These are phyloP conservation scores for Xylariales sp. DNA, from an alignment of 2,329 filamentous ascomycete species.

Conservation along the genomic window DNA sequence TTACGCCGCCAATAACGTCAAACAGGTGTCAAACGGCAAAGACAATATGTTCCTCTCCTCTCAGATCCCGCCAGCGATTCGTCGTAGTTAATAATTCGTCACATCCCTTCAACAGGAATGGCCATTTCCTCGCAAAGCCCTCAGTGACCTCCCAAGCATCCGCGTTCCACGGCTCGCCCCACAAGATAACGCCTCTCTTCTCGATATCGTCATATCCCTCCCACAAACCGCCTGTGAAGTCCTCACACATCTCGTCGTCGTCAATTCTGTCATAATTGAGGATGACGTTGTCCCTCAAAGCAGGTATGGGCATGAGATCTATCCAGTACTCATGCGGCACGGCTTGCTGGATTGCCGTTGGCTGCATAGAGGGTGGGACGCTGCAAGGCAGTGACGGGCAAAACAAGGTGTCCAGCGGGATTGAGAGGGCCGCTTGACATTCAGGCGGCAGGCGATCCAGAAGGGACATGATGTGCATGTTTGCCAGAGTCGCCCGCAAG, in stretches of 20 bases:
- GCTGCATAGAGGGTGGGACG: constrained; percentile 16
- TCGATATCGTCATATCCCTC: constrained; percentile 21
- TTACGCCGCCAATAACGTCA: no score
- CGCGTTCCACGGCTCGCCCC: constrained; percentile 29
- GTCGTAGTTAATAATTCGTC: constrained; percentile 24
- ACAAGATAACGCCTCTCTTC: constrained; percentile 27
- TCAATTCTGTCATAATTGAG: constrained; percentile 13
- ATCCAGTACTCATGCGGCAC: constrained; percentile 23
- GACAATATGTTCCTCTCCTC: constrained; percentile 25
- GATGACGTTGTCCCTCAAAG: constrained; percentile 25
- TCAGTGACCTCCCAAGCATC: constrained; percentile 33
- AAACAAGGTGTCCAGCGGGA: constrained; percentile 12
- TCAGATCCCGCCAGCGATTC: constrained; percentile 26
- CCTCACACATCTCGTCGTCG: constrained; percentile 23
- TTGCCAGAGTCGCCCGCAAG: constrained; percentile 16
- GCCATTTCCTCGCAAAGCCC: constrained; percentile 29
- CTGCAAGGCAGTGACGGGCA: constrained; percentile 12
- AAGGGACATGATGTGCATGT: constrained; percentile 16
- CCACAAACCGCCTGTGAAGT: constrained; percentile 22
- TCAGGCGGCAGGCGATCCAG: constrained; percentile 17
- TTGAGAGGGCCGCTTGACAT: constrained; percentile 15
- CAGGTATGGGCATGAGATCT: constrained; percentile 18
- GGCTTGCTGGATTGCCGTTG: constrained; percentile 19
- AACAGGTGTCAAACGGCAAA: no score
- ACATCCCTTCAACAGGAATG: constrained; percentile 28